Base-by-base conservation (phyloP, 768 basidiomycete genomes). In the Nidularia sp. region DNA sequence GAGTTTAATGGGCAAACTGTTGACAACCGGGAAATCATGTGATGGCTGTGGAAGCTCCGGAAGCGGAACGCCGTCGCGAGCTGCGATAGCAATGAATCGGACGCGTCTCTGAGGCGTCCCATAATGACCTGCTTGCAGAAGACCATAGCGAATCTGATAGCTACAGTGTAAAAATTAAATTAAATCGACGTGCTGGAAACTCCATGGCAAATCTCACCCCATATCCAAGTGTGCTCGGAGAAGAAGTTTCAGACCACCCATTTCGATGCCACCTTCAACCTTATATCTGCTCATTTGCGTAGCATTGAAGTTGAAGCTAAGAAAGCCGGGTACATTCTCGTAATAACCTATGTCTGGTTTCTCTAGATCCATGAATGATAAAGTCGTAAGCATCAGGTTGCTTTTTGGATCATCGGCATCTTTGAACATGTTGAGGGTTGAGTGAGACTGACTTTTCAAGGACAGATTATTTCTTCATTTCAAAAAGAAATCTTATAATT, bases 221-320 rank as follows among this genome's bases (percentile, higher is more conserved):
- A 93, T 81, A 32, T 83, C 79, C 3, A 84, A 59, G 54, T 93
- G 60, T 0, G 81, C 79, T 3, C 83, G 70, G 0, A 82, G 61
- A 15, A 90, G 60, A 13, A 92, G 73, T 62, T 89, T 91, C 1
- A 92, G 60, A 0, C 87, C 87, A 5, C 91, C 90, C 76, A 81
- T 80, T n/a, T 77, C 70, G 36, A 89, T 79, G 0, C 86, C 88
- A 9, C 86, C 87, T 43, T 71, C 74, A 0, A 84, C 71, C n/a
- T 68, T 60, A 64, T 87, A 67, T 32, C 57, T 54, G 9, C 66
- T 65, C 7, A 60, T 67, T 55, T 80, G 77, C 3, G 49, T 62
- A 0, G 73, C 68, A 53, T 73, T 70, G 4, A 83, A 66, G 6
- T 64, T 68, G 55, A 68, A 78, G 12, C 59, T 62, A 5, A 78